A percentile compares a stretch with the other conserved stretches of the same genome.
These are phyloP conservation scores for Brasilioporus rufonigricans DNA, from an alignment of 768 basidiomycete genomes.

Conservation along the genomic window DNA sequence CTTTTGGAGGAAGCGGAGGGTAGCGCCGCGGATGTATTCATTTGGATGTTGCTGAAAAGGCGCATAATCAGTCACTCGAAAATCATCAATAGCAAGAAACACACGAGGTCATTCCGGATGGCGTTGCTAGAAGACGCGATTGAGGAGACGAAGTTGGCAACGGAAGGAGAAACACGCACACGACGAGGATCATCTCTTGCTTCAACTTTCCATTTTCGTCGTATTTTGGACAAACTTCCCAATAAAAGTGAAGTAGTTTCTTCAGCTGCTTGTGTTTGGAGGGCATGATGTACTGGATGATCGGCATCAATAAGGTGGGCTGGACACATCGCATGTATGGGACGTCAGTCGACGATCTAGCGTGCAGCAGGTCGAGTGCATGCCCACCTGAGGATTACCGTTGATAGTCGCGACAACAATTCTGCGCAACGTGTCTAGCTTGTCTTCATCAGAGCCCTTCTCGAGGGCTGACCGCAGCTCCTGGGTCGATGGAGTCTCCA, in stretches of 20 bases:
- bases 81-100: conserved; percentile 27
- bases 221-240: conserved; percentile 97
- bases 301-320: conserved; percentile 94
- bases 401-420: conserved; percentile 94
- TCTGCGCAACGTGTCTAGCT: conserved; percentile 91
- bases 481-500: conserved; percentile 74
- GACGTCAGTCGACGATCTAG: neutral
- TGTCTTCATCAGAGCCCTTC: conserved; percentile 96
- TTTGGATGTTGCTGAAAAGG: conserved; percentile 92
- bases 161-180: conserved; percentile 53
- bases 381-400: conserved; percentile 83
- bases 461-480: conserved; percentile 83
- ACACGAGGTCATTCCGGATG: conserved; percentile 93
- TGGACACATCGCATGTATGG: conserved; percentile 28
- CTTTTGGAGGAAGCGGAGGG: conserved; percentile 94
- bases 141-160: conserved; percentile 8
- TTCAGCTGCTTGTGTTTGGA: conserved; percentile 94
- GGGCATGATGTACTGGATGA: conserved; percentile 97
- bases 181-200: conserved; percentile 99
- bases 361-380: neutral
- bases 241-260: conserved; percentile 94
- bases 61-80: neutral
- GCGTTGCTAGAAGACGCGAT: conserved; percentile 64
- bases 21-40: conserved; percentile 98
- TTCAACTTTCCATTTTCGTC: conserved; percentile 96